phyloP scores from a whole-genome alignment of 192 early-diverging fungal species.

The Backusella sp. region DNA sequence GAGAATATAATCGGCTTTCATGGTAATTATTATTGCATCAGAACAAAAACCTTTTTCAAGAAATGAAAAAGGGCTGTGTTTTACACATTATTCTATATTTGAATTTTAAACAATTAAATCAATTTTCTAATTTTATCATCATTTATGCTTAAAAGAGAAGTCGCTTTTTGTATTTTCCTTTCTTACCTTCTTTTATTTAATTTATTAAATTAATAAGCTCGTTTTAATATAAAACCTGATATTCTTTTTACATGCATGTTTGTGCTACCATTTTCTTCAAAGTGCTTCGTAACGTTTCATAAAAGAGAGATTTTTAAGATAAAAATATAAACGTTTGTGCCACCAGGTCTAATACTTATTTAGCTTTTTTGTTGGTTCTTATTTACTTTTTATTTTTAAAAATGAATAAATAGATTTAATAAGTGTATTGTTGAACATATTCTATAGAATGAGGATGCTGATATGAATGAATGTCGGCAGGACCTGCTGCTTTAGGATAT shows the following conservation, averaged over 20 bases:
- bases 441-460: constrained; percentile 2
- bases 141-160: background rate
- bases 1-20: too few relatives aligned
- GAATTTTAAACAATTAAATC: background rate
- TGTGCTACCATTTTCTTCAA: too few relatives aligned
- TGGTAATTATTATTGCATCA: background rate
- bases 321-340: too few relatives aligned
- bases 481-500: constrained; percentile 8
- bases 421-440: background rate
- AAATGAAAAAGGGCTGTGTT: background rate
- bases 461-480: background rate
- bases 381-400: background rate
- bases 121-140: background rate
- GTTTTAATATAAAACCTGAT: too few relatives aligned
- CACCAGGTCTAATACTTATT: background rate
- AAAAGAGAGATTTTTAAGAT: too few relatives aligned
- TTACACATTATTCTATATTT: background rate
- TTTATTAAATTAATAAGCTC: too few relatives aligned
- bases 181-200: too few relatives aligned
- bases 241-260: too few relatives aligned
- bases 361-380: background rate
- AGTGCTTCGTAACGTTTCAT: too few relatives aligned
- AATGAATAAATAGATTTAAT: background rate
- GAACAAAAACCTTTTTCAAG: background rate
- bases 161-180: too few relatives aligned